Base-by-base conservation (phyloP, 768 basidiomycete genomes). In the Mycena albidolilacea region DNA sequence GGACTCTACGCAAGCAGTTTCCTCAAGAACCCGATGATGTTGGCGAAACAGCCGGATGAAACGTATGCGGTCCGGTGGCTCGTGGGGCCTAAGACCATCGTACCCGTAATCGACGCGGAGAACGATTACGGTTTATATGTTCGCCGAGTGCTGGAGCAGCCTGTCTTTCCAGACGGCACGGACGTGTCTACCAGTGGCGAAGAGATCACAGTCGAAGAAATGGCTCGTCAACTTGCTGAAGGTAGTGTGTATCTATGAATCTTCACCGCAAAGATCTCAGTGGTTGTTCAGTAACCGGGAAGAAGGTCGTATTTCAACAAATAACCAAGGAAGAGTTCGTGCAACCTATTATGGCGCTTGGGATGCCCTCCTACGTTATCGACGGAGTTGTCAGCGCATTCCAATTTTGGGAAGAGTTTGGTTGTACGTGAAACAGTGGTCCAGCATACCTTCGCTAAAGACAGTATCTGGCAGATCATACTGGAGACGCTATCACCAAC, bases 261-360 rank as follows among this genome's bases (percentile, higher is more conserved):
- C 1, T 46, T 46, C 17, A 7, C 1, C 5, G 14, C 39, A 14
- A 37, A 35, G 9, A 9, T 30, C 37, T 58, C 37, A 58, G 17
- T 37, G 15, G 5, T 38, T 37, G 6, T 15, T 11, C 57, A 70
- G 69, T 38, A 8, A 70, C 69, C 1, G 69, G 69, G 35, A 70
- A 70, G 43, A 44, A 44, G 10, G 48, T 71, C 30, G 39, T 54
- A 5, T 64, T 59, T 58, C 41, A 65, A n/a, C 70, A 71, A 14
- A 46, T 71, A 5, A 64, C 70, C 5, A 19, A 10, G 30, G 70
- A 71, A 19, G 57, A 58, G 30, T 39, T 11, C 3, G 14, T 4
- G 8, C 48, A 39, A 19, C 38, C 23, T 6, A 12, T 48, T 21
- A 3, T 14, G 3, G 30, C 35, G 12, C 21, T 39, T 7, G 70